These are phyloP conservation scores for Saussurea involucrata DNA, from an alignment of 129 eudicot species.

Conservation along the genomic window DNA sequence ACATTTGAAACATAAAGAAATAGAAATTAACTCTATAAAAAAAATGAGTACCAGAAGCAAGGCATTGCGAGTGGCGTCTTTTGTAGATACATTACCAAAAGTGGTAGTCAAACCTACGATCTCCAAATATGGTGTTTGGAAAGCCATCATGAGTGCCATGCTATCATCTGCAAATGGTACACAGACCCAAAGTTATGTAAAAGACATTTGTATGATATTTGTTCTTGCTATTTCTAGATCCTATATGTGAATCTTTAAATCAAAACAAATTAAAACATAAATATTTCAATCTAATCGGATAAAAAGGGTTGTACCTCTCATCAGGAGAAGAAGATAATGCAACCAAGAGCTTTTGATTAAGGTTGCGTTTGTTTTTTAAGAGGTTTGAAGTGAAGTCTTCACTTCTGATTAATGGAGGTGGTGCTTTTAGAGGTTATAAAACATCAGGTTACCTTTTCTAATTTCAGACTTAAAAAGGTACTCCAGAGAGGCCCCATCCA, in stretches of 20 bases:
- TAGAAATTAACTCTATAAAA: background rate
- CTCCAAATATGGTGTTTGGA: conserved; percentile 70
- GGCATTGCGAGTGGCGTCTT: conserved; percentile 84
- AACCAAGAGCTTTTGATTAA: too few relatives aligned
- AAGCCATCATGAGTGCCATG: conserved; percentile 91
- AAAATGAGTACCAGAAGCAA: conserved; percentile 67
- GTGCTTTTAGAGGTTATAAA: too few relatives aligned
- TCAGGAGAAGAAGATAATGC: too few relatives aligned
- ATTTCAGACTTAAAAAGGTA: too few relatives aligned
- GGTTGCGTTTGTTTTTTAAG: too few relatives aligned
- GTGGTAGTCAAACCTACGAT: conserved; percentile 73
- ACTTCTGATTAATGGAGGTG: too few relatives aligned
- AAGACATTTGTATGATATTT: background rate
- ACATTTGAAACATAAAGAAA: background rate
- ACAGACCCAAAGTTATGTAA: background rate
- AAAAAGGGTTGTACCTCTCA: background rate
- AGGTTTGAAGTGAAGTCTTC: too few relatives aligned
- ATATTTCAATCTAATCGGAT: background rate
- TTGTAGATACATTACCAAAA: conserved; percentile 80
- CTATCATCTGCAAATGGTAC: conserved; percentile 66
- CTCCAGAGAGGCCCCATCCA: too few relatives aligned
- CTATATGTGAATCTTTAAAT: background rate
- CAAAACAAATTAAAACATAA: background rate
- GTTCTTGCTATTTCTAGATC: background rate
- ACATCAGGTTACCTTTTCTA: too few relatives aligned